These are phyloP conservation scores for Xanthoconium purpureum DNA, from an alignment of 768 basidiomycete species.

Conservation along the genomic window DNA sequence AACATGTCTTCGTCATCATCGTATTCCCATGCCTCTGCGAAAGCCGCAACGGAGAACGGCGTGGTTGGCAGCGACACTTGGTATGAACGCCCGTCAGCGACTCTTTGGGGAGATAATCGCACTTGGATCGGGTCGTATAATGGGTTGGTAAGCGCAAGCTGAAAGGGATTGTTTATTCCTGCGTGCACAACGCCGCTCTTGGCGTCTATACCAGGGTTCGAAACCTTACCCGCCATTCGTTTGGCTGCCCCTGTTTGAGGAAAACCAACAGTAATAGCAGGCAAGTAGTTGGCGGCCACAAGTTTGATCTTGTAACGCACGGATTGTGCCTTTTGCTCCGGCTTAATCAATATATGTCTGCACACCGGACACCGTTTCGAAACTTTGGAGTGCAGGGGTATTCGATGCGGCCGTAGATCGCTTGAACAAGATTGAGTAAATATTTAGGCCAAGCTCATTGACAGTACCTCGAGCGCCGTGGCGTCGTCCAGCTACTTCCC, in stretches of 20 bases:
- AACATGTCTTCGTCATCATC: slow-evolving; percentile 91
- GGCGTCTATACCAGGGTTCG: slow-evolving; percentile 36
- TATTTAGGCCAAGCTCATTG: not conserved
- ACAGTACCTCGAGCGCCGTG: slow-evolving; percentile 58
- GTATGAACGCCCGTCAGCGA: slow-evolving; percentile 48
- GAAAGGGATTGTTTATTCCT: slow-evolving; percentile 81
- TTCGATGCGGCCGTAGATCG: slow-evolving; percentile 82
- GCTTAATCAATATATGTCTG: slow-evolving; percentile 96
- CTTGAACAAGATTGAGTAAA: slow-evolving; percentile 37
- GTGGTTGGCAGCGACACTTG: slow-evolving; percentile 76
- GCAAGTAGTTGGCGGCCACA: slow-evolving; percentile 92
- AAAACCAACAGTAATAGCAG: slow-evolving; percentile 71
- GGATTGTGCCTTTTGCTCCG: slow-evolving; percentile 94
- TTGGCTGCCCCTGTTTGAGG: slow-evolving; percentile 50
- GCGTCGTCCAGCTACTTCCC: slow-evolving; percentile 73
- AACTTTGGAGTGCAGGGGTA: slow-evolving; percentile 89
- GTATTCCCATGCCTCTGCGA: slow-evolving; percentile 97
- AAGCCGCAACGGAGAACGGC: slow-evolving; percentile 81
- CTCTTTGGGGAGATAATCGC: slow-evolving; percentile 73
- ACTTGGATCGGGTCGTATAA: slow-evolving; percentile 95
- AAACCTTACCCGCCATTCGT: slow-evolving; percentile 37
- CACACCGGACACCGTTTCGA: slow-evolving; percentile 95
- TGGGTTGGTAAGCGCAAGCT: slow-evolving; percentile 90
- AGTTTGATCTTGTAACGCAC: slow-evolving; percentile 97
- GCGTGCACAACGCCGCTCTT: slow-evolving; percentile 52